A percentile compares a stretch with the other conserved stretches of the same genome.
Conservation (phyloP, 2,329 filamentous ascomycete genomes). For the Diaporthe caulivora region DNA sequence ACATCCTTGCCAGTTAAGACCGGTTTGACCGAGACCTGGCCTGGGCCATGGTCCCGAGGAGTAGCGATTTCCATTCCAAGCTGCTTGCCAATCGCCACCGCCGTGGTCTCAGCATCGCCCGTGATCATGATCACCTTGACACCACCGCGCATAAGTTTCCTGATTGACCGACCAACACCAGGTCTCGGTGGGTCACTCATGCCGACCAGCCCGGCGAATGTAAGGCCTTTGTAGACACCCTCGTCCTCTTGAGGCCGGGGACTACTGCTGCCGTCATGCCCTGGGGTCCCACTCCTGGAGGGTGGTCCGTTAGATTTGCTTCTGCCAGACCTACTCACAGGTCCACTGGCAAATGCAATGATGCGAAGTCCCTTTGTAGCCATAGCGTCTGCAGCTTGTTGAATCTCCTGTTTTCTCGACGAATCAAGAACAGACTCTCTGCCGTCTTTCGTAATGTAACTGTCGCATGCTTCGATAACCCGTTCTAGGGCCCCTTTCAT, state of each 20-base stretch:
- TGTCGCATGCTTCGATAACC: slow-evolving; percentile 88
- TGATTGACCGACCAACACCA: slow-evolving; percentile 89
- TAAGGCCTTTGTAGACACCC: slow-evolving; percentile 83
- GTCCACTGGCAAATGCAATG: slow-evolving; percentile 91
- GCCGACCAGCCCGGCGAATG: slow-evolving; percentile 92
- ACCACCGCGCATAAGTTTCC: slow-evolving; percentile 90
- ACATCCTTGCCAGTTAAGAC: slow-evolving; percentile 92
- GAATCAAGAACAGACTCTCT: slow-evolving; percentile 89
- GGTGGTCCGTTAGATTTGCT: slow-evolving; percentile 53
- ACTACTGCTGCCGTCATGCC: slow-evolving; percentile 53
- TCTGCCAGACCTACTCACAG: slow-evolving; percentile 64
- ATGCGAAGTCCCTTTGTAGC: slow-evolving; percentile 91
- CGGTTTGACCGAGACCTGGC: slow-evolving; percentile 72
- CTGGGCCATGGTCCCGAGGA: slow-evolving; percentile 63
- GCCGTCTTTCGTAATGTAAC: slow-evolving; percentile 88
- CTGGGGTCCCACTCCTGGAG: slow-evolving; percentile 66
- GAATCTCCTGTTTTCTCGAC: slow-evolving; percentile 77
- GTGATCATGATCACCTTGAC: slow-evolving; percentile 99
- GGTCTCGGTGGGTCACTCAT: slow-evolving; percentile 97
- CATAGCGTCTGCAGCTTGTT: slow-evolving; percentile 86
- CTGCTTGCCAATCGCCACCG: slow-evolving; percentile 91
- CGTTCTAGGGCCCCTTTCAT: slow-evolving; percentile 95
- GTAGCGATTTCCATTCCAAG: slow-evolving; percentile 88
- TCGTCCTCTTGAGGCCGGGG: slow-evolving; percentile 65
- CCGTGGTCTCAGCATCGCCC: slow-evolving; percentile 94